phyloP scores from a whole-genome alignment of 305 asterid species.

The Coffea humblotiana region DNA sequence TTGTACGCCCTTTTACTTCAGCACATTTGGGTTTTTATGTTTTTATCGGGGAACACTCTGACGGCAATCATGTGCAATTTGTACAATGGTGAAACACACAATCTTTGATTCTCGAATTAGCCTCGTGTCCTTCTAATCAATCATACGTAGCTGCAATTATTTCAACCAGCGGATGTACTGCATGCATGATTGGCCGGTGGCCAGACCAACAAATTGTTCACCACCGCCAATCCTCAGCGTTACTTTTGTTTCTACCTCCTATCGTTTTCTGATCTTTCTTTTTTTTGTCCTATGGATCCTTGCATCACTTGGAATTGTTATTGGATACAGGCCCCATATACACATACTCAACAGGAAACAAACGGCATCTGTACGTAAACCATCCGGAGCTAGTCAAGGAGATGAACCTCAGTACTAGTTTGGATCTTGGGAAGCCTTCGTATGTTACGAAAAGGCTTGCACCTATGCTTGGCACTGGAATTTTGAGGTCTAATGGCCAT shows the following conservation, averaged over 20 bases:
- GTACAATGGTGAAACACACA: background rate
- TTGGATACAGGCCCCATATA: constrained; percentile 52
- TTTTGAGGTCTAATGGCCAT: constrained; percentile 75
- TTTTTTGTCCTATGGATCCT: too few relatives aligned
- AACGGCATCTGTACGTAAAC: constrained; percentile 78
- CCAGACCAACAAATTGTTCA: background rate
- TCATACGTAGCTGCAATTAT: background rate
- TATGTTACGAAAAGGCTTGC: constrained; percentile 75
- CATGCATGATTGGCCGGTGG: too few relatives aligned
- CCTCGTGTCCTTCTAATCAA: background rate
- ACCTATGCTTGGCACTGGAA: constrained; percentile 89
- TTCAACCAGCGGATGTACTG: background rate
- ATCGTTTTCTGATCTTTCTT: background rate
- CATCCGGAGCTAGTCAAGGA: constrained; percentile 72
- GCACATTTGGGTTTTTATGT: background rate
- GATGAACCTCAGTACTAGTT: constrained; percentile 51
- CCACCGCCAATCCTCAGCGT: background rate
- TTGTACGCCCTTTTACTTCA: background rate
- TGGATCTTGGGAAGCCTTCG: constrained; percentile 69
- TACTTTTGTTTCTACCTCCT: background rate
- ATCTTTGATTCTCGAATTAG: background rate
- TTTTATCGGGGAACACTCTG: constrained; percentile 7
- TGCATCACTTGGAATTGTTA: background rate
- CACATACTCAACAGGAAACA: constrained; percentile 67
- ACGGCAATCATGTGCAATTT: constrained; percentile 14